Conservation (phyloP, 306 rosid species). For the Mucuna pruriens region DNA sequence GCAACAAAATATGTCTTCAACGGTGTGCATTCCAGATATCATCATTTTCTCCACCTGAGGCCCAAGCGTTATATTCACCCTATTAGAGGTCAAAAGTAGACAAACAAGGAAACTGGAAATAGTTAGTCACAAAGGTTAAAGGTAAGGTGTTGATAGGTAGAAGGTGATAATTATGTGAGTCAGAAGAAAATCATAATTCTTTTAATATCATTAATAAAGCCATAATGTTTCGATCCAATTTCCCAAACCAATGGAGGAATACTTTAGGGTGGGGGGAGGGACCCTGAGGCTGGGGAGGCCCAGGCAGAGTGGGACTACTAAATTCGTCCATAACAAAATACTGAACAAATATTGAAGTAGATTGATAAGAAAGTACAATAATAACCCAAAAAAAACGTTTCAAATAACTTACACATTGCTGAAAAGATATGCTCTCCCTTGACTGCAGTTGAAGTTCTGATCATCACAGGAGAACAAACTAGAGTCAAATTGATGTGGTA, state of each 20-base stretch:
- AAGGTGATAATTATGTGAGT: background rate
- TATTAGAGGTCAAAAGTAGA: slow-evolving; percentile 43
- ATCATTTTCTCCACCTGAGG: slow-evolving; percentile 68
- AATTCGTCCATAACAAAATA: slow-evolving; percentile 18
- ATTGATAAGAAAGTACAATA: background rate
- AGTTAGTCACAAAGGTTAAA: slow-evolving; percentile 9
- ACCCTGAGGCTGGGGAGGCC: background rate
- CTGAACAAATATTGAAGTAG: background rate
- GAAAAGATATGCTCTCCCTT: slow-evolving; percentile 84
- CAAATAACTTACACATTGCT: slow-evolving; percentile 79
- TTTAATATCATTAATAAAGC: background rate
- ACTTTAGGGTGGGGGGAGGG: background rate
- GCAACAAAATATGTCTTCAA: slow-evolving; percentile 87
- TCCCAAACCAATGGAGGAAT: slow-evolving; percentile 1
- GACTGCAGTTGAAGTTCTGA: slow-evolving; percentile 79
- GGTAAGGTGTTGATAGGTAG: background rate
- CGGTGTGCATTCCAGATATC: slow-evolving; percentile 88
- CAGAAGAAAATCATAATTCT: slow-evolving; percentile 15
- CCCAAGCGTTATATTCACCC: slow-evolving; percentile 80
- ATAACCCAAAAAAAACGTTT: background rate
- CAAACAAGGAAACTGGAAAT: slow-evolving; percentile 19
- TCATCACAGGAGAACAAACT: slow-evolving; percentile 43
- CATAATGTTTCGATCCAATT: background rate
- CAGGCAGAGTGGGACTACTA: background rate
- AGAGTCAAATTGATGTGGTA: slow-evolving; percentile 38